Evolutionary conservation across 1,139 yeast genomes (phyloP).

Genomic region (Suhomyces choctaworum): DNA sequence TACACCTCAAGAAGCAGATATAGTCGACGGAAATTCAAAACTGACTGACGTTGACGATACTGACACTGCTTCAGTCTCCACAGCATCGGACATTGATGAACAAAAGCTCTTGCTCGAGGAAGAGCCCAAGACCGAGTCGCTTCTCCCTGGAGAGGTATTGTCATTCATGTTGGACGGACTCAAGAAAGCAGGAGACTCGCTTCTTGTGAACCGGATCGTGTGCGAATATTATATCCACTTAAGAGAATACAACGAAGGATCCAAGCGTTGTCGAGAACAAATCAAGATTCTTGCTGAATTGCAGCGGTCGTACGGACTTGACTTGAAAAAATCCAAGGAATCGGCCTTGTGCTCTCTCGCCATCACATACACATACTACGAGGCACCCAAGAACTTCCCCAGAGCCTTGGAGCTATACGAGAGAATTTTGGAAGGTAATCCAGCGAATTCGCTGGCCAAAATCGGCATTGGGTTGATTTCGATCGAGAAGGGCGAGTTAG

Average conservation of each 20-base stretch:
- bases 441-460: slow-evolving; percentile 57
- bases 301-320: slow-evolving; percentile 47
- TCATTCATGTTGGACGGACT: slow-evolving; percentile 57
- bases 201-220: slow-evolving; percentile 65
- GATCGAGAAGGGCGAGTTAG: slow-evolving; percentile 61
- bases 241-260: slow-evolving; percentile 65
- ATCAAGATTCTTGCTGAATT: slow-evolving; percentile 54
- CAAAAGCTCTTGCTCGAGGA: slow-evolving; percentile 12
- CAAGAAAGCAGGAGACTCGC: slow-evolving; percentile 45
- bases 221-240: slow-evolving; percentile 60
- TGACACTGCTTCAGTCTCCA: neutral
- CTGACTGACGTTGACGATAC: neutral
- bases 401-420: slow-evolving; percentile 75
- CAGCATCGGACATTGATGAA: slow-evolving; percentile 9
- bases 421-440: slow-evolving; percentile 52
- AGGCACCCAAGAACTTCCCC: slow-evolving; percentile 84
- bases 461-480: slow-evolving; percentile 82
- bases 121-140: slow-evolving; percentile 19
- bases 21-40: too few species aligned
- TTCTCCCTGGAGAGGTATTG: slow-evolving; percentile 55
- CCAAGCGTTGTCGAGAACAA: slow-evolving; percentile 63
- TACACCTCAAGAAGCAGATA: neutral
- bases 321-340: slow-evolving; percentile 52
- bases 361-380: slow-evolving; percentile 75
- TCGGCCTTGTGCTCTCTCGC: slow-evolving; percentile 71